These are phyloP conservation scores for Hortaea werneckii DNA, from an alignment of 2,329 filamentous ascomycete species.

Conservation along the genomic window DNA sequence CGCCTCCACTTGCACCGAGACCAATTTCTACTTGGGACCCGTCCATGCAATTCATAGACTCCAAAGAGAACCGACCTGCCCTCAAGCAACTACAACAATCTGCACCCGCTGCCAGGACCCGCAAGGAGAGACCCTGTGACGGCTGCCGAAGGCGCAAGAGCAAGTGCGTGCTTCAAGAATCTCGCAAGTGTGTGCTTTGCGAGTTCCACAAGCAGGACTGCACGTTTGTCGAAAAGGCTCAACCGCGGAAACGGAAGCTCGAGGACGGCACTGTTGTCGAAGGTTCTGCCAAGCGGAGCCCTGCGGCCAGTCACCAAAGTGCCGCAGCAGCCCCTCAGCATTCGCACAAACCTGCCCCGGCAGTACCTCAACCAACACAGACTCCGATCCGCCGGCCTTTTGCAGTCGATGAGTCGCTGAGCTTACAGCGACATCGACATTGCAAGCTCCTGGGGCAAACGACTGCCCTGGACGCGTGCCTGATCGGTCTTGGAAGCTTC, in stretches of 20 bases:
- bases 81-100: constrained; percentile 23
- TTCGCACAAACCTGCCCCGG: background rate
- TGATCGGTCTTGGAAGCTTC: constrained; percentile 71
- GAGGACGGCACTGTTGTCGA: constrained; percentile 40
- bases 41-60: constrained; percentile 29
- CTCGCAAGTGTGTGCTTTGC: constrained; percentile 63
- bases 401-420: constrained; percentile 44
- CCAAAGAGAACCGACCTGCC: constrained; percentile 33
- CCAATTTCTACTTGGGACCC: constrained; percentile 37
- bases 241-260: constrained; percentile 70
- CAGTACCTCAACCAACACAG: constrained; percentile 6
- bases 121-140: constrained; percentile 47
- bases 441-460: constrained; percentile 77
- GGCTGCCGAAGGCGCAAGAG: constrained; percentile 64
- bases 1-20: constrained; percentile 37
- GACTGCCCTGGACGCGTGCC: constrained; percentile 72
- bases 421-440: constrained; percentile 66
- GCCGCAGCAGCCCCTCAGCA: background rate
- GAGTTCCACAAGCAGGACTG: constrained; percentile 69
- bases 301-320: constrained; percentile 4
- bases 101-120: constrained; percentile 15
- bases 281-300: constrained; percentile 16
- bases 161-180: constrained; percentile 69
- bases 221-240: constrained; percentile 66
- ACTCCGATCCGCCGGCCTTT: constrained; percentile 19